Conservation (phyloP, 352 stramenopile genomes). For the Pythium aquatile region DNA sequence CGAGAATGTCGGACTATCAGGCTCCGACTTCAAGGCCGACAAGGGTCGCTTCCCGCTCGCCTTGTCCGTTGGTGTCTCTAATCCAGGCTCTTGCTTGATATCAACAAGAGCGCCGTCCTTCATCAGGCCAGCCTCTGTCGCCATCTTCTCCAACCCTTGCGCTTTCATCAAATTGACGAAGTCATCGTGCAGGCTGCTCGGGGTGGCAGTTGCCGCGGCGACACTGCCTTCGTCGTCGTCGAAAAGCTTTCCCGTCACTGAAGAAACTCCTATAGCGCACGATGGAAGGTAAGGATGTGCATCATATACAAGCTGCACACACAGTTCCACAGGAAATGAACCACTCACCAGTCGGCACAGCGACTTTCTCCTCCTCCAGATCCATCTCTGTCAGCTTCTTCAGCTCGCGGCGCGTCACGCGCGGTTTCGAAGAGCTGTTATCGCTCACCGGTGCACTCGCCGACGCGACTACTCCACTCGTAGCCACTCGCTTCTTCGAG, state of each 20-base stretch:
- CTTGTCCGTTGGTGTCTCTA: conserved; percentile 16
- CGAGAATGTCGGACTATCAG: conserved; percentile 48
- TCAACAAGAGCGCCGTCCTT: conserved; percentile 71
- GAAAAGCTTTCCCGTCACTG: conserved; percentile 30
- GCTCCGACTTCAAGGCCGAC: conserved; percentile 26
- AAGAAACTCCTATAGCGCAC: conserved; percentile 17
- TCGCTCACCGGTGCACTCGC: conserved; percentile 8
- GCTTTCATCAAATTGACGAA: conserved; percentile 88
- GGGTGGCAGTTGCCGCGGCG: conserved; percentile 42
- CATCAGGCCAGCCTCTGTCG: conserved; percentile 71
- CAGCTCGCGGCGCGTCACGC: conserved; percentile 68
- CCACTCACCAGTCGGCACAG: conserved; percentile 34
- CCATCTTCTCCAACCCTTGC: conserved; percentile 80
- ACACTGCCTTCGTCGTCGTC: conserved; percentile 35
- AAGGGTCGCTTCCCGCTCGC: conserved; percentile 29
- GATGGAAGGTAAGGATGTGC: neutral
- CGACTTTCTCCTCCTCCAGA: conserved; percentile 60
- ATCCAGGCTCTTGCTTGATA: conserved; percentile 41
- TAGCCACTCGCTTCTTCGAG: conserved; percentile 40
- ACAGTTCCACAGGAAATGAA: neutral
- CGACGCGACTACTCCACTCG: neutral
- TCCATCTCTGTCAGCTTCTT: conserved; percentile 80
- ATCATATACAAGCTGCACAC: neutral
- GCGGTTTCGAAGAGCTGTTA: conserved; percentile 38
- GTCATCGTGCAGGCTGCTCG: conserved; percentile 82